phyloP scores from a whole-genome alignment of 176 grass and related monocot genomes.

The Triticum timopheevii region DNA sequence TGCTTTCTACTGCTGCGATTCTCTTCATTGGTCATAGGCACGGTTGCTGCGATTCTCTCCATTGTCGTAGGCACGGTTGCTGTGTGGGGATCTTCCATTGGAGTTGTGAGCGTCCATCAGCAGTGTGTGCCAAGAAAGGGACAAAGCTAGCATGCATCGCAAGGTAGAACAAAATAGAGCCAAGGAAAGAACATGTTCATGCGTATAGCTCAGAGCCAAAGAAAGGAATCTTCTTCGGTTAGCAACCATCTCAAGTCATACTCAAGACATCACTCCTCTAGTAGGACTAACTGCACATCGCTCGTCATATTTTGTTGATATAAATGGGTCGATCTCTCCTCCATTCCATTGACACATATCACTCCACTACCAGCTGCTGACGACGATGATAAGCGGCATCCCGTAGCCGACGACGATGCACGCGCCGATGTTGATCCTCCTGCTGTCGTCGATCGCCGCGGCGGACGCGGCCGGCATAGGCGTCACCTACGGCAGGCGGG shows the following conservation, averaged over 20 bases:
- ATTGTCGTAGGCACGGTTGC: not conserved
- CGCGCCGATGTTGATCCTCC: not conserved
- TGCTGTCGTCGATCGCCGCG: constrained; percentile 15
- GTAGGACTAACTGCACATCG: not conserved
- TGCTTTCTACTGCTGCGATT: not conserved
- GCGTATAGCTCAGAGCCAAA: constrained; percentile 38
- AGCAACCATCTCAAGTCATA: not conserved
- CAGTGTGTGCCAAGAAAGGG: constrained; percentile 54
- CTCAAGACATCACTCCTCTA: not conserved
- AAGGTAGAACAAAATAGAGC: constrained; percentile 26
- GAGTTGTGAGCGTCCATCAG: not conserved
- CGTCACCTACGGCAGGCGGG: constrained; percentile 64
- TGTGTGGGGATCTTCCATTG: not conserved
- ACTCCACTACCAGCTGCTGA: not conserved
- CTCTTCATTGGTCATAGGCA: not conserved
- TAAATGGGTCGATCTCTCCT: too few species aligned
- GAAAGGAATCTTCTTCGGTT: constrained; percentile 60
- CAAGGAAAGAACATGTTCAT: not conserved
- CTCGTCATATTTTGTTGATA: not conserved
- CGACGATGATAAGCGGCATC: not conserved
- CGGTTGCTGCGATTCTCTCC: not conserved
- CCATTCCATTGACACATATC: not conserved
- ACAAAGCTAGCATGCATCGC: constrained; percentile 37
- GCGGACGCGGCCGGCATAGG: constrained; percentile 48
- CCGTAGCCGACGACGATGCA: not conserved